Evolutionary conservation across 2,329 filamentous ascomycete species (phyloP), one percentile per base, ranked within the genome.

Genomic region (Ophiosphaerella herpotricha): DNA sequence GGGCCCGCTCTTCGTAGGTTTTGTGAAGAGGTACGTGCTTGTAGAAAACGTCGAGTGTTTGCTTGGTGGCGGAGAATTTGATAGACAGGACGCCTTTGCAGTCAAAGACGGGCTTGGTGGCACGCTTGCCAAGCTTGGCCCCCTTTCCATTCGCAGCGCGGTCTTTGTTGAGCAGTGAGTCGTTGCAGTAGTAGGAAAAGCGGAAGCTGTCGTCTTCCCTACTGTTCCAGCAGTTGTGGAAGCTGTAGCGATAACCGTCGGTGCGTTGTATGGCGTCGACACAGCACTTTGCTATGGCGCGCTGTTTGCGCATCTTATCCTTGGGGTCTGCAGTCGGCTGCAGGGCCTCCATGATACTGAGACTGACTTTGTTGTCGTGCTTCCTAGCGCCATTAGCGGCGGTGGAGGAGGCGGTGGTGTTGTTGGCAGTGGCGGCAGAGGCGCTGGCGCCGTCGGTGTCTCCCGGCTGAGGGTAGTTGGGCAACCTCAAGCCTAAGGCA

Each of bases 121-220:
- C 65, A 8, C 63, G 64, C 60, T 68, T 69, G 39, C 71, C 71
- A 44, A 68, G 51, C 52, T 73, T 73, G 4, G 68, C 65, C 21
- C 71, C 71, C 46, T 75, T 74, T 29, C 73, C 72, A 50, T 80
- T 79, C 7, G 76, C 77, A 38, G 76, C 75, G 39, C 77, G 71
- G 58, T 79, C 77, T 57, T 79, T 80, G 61, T 80, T 80, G 61
- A 78, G 74, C 62, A 79, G 68, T 58, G 75, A 77, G 66, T 80
- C 77, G 59, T 78, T 78, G 64, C 77, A 80, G 54, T 77, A 78
- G 65, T 78, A 79, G 26, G 74, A 77, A 65, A 77, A 79, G 53
- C 77, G 72, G 54, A 72, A 74, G 58, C 70, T 73, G 41, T 78
- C 75, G 50, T 78, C 74, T 50, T 77, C 75, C 33, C 77, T 64